phyloP scores from a whole-genome alignment of 805 yeast genomes.

The Kluyveromyces dobzhanskii region DNA sequence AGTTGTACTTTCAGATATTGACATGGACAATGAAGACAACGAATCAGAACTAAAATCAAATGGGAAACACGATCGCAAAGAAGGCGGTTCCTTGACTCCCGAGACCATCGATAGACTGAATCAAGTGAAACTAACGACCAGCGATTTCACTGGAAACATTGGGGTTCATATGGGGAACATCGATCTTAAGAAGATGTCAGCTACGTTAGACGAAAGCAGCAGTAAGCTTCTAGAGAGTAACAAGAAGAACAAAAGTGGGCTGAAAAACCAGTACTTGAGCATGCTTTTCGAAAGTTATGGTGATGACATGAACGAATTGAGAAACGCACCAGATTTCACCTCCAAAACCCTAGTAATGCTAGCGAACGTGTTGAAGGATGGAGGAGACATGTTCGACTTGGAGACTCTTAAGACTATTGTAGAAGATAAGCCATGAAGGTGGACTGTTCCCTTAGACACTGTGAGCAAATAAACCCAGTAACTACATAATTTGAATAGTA shows the following conservation, averaged over 20 bases:
- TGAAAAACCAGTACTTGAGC: slow-evolving; percentile 44
- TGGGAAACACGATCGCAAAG: slow-evolving; percentile 9
- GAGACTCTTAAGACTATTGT: slow-evolving; percentile 35
- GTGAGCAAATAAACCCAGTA: too few relatives aligned
- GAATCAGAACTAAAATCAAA: neutral
- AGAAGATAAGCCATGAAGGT: slow-evolving; percentile 18
- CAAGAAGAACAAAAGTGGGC: slow-evolving; percentile 15
- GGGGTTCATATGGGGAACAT: slow-evolving; percentile 17
- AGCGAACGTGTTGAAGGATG: slow-evolving; percentile 51
- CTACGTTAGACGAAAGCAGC: slow-evolving; percentile 25
- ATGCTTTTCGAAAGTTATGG: slow-evolving; percentile 52
- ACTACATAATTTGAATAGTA: too few relatives aligned
- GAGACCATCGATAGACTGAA: slow-evolving; percentile 15
- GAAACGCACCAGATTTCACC: slow-evolving; percentile 57
- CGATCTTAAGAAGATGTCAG: slow-evolving; percentile 26
- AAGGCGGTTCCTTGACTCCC: slow-evolving; percentile 8
- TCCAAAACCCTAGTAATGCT: slow-evolving; percentile 46
- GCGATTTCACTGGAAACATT: slow-evolving; percentile 26
- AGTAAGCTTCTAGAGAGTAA: slow-evolving; percentile 9
- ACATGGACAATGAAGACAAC: slow-evolving; percentile 15
- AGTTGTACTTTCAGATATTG: slow-evolving; percentile 29
- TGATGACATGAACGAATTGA: slow-evolving; percentile 50
- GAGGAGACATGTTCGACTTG: slow-evolving; percentile 50
- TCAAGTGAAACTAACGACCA: slow-evolving; percentile 27
- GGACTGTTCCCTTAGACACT: too few relatives aligned